Conservation (phyloP, 1,284 basidiomycete genomes). For the Pseudozyma tsukubaensis region DNA sequence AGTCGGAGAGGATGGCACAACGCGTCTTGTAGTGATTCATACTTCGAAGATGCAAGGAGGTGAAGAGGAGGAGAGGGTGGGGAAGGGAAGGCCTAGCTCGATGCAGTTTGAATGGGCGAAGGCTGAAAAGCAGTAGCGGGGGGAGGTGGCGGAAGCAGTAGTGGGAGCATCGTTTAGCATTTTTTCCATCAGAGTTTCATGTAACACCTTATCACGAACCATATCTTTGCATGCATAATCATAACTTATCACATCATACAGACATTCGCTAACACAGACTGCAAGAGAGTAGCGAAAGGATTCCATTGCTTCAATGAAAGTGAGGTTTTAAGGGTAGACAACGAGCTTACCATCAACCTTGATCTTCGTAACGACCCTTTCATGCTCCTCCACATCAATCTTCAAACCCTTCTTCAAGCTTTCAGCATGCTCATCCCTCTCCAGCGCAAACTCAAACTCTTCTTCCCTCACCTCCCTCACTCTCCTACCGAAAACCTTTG, state of each 20-base stretch:
- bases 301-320: neutral
- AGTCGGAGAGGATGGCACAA: conserved; percentile 21
- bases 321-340: neutral
- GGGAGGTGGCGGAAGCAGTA: neutral
- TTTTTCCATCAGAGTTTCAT: too few relatives aligned
- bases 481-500: conserved; percentile 23
- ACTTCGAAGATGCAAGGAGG: conserved; percentile 4
- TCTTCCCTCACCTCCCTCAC: neutral
- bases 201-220: too few relatives aligned
- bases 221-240: too few relatives aligned
- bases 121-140: neutral
- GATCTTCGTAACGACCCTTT: conserved; percentile 7
- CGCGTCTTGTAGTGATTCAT: conserved; percentile 28
- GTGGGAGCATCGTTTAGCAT: too few relatives aligned
- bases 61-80: neutral
- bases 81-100: neutral
- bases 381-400: conserved; percentile 3
- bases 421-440: neutral
- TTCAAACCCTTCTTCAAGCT: conserved; percentile 1
- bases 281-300: neutral
- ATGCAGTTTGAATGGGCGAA: conserved; percentile 4
- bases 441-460: conserved; percentile 22
- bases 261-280: too few relatives aligned
- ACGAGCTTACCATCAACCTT: conserved; percentile 19
- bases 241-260: too few relatives aligned